Percentiles rank a stretch among this genome's conserved stretches.
phyloP scores from a whole-genome alignment of 1,284 basidiomycete genomes.

The Fomitopsis schrenkii region DNA sequence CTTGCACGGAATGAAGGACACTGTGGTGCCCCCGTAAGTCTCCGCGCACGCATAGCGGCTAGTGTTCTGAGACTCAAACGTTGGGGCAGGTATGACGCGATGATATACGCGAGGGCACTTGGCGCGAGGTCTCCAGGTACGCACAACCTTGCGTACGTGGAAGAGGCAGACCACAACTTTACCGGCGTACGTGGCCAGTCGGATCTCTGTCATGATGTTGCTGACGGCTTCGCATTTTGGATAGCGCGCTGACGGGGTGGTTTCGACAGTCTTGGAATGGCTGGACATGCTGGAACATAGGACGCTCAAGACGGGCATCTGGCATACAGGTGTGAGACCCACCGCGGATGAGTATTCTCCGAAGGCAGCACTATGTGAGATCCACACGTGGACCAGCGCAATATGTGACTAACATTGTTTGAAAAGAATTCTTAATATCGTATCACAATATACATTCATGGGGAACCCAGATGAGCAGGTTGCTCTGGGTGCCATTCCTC shows the following conservation, averaged over 20 bases:
- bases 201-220: not conserved
- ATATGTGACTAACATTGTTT: not conserved
- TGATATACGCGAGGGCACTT: slow-evolving; percentile 61
- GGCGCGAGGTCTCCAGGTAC: slow-evolving; percentile 57
- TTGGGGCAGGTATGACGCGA: slow-evolving; percentile 55
- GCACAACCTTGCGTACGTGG: slow-evolving; percentile 61
- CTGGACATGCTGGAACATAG: slow-evolving; percentile 41
- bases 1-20: slow-evolving; percentile 64
- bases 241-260: slow-evolving; percentile 55
- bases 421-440: too few relatives aligned
- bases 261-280: slow-evolving; percentile 61
- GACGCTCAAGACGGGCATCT: slow-evolving; percentile 51
- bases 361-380: not conserved
- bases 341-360: not conserved
- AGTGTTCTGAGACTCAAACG: not conserved
- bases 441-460: too few relatives aligned
- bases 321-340: slow-evolving; percentile 41
- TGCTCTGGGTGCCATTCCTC: too few relatives aligned
- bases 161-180: slow-evolving; percentile 74
- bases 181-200: slow-evolving; percentile 39
- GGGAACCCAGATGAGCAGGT: too few relatives aligned
- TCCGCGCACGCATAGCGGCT: not conserved
- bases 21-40: slow-evolving; percentile 62
- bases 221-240: not conserved
- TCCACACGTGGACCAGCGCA: not conserved